Conservation (phyloP, 352 stramenopile genomes). For the Plasmopara muralis region DNA sequence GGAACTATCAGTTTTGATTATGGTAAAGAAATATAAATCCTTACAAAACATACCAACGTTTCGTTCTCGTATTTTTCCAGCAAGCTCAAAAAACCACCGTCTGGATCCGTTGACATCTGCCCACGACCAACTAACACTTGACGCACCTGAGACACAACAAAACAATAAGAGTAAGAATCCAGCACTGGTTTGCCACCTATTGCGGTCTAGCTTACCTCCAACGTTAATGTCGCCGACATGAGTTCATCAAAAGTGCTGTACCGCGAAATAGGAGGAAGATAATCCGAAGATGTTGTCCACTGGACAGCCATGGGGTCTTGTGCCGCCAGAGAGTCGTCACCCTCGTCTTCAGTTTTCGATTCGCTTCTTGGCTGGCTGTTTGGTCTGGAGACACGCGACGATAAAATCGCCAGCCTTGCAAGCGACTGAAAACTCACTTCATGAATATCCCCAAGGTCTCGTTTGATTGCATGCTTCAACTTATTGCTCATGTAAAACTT, state of each 20-base stretch:
- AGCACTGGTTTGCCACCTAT: too few relatives aligned
- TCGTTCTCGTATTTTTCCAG: slow-evolving; percentile 86
- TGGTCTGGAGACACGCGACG: slow-evolving; percentile 65
- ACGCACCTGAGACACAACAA: slow-evolving; percentile 39
- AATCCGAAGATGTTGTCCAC: slow-evolving; percentile 63
- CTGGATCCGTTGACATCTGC: slow-evolving; percentile 79
- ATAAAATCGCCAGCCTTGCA: slow-evolving; percentile 72
- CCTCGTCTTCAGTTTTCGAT: slow-evolving; percentile 35
- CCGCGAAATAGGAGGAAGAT: slow-evolving; percentile 73
- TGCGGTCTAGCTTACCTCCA: slow-evolving; percentile 44
- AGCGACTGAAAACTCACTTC: slow-evolving; percentile 86
- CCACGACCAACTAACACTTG: slow-evolving; percentile 73
- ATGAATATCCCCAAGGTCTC: slow-evolving; percentile 68
- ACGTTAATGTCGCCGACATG: slow-evolving; percentile 82
- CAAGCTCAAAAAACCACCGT: slow-evolving; percentile 73
- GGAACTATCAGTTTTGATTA: too few relatives aligned
- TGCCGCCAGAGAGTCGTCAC: slow-evolving; percentile 46
- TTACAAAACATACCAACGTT: slow-evolving; percentile 31
- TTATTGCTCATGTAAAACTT: slow-evolving; percentile 84
- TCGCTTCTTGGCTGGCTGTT: slow-evolving; percentile 52
- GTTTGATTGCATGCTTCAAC: slow-evolving; percentile 74
- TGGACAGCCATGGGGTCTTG: slow-evolving; percentile 72
- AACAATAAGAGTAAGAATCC: not conserved
- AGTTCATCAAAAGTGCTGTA: slow-evolving; percentile 88
- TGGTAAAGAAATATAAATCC: not conserved